Base-by-base conservation (phyloP, 2,329 filamentous ascomycete genomes). In the Nemania sp. region DNA sequence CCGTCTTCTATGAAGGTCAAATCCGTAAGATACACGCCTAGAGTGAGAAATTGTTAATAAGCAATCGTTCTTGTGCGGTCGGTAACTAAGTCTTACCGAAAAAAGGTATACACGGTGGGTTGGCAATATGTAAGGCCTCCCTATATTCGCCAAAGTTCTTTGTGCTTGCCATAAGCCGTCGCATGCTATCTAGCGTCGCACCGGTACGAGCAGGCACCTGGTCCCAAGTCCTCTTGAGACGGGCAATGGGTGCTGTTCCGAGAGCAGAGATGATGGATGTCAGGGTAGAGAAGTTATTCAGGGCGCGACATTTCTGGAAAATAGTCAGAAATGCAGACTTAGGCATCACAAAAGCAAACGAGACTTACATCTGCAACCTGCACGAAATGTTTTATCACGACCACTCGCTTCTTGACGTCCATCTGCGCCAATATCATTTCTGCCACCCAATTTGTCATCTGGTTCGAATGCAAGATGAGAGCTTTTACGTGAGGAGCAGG, bases 61-160 rank as follows among this genome's bases (percentile, higher is more conserved):
- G 54, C 42, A 10, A 13, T 46, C 6, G 37, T 42, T 47, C 2
- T 12, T 9, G 34, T 15, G 2, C 37, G 18, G 43, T 3, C 21
- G 2, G 40, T 10, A 29, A 20, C 47, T 34, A 54, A 29, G 43
- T 73, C 83, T 65, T 85, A 93, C 94, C 95, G 72, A 99, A 96
- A 78, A 99, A 99, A 5, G 95, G 95, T 74, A 98, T 98, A 75
- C 95, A 99, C 12, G 95, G 95, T 17, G 95, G 95, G 69, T 97
- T 97, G 25, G 94, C 92, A 57, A 89, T 88, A 79, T 97, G 94
- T 57, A 99, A 81, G 29, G 92, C 88, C 74, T 98, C 95, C 74
- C 95, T 87, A 76, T 99, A 99, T 76, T 97, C 93, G 69, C 90
- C 90, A 80, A 98, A 99, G 77, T 99, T 99, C 81, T 96, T 97